Evolutionary conservation across 441 rosid genomes (phyloP), one percentile per base, ranked within the genome.

Genomic region (Corymbia citriodora): DNA sequence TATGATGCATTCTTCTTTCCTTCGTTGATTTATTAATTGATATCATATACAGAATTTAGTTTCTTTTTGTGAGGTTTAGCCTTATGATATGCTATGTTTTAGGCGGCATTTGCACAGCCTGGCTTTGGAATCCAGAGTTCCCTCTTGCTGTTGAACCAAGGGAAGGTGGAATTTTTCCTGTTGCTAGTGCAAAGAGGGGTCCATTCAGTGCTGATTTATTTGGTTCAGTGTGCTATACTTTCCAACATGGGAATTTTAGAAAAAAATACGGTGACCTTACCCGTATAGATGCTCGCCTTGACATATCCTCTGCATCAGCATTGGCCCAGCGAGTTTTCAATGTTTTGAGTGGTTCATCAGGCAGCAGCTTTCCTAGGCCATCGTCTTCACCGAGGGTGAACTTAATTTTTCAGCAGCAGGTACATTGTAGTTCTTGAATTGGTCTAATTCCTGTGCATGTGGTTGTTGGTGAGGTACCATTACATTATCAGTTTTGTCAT

Each of bases 391-490:
- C 99, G 14, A 96, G 93, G 92, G 93, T 97, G 65, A 96, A 94
- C 92, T 93, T 96, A 89, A 95, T 95, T 88, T 93, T 97, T 90
- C 99, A 96, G 90, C 99, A 97, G 89, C 98, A 96, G 98, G 98
- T 97, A 94, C 65, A 49, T 86, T 55, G 45, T 45, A 45, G 29
- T 23, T 7, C 53, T 45, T 45, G 4, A 7, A 79, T 79, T 79
- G 53, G n/a, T 79, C 52, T 25, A 45, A 79, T 23, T 79, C 85
- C n/a, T 79, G n/a, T 45, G 85, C 29, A 15, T 79, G 14, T 79
- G 85, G 50, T 40, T 74, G 50, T 6, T 36, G 50, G 49, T 74
- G 23, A 79, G 85, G 29, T 21, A 23, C 15, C 11, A 29, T 63
- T 29, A 29, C 85, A 79, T 45, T 45, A 45, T 45, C n/a, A 3